Evolutionary conservation across 352 stramenopile genomes (phyloP).

Genomic region (Globisporangium cystogenes): DNA sequence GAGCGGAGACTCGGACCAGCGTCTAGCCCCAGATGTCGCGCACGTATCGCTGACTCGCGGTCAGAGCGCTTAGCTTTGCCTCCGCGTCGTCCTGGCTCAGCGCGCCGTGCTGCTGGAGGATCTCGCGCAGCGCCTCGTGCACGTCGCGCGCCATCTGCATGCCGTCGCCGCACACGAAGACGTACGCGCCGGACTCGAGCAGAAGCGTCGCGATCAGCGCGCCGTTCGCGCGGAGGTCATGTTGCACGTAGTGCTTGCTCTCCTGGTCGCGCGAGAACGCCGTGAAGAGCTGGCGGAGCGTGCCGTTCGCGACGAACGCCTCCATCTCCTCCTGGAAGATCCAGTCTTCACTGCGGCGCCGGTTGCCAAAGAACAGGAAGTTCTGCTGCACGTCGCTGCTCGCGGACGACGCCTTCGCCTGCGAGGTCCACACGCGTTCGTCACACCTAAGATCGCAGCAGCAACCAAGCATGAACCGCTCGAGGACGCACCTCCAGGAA

Average conservation of each 20-base stretch:
- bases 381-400: constrained; percentile 43
- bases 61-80: constrained; percentile 46
- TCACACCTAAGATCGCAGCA: background rate
- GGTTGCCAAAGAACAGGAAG: constrained; percentile 95
- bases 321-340: constrained; percentile 89
- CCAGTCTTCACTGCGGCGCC: constrained; percentile 86
- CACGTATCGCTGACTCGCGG: constrained; percentile 76
- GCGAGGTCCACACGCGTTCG: background rate
- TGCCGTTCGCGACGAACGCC: constrained; percentile 56
- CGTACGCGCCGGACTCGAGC: constrained; percentile 60
- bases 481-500: constrained; percentile 18
- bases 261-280: constrained; percentile 91
- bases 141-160: constrained; percentile 95
- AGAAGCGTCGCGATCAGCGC: constrained; percentile 72
- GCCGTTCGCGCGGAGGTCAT: constrained; percentile 62
- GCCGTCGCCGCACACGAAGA: constrained; percentile 96
- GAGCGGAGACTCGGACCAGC: background rate
- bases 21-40: constrained; percentile 82
- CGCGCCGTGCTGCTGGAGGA: constrained; percentile 69
- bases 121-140: constrained; percentile 71
- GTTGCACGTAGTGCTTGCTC: constrained; percentile 93
- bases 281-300: constrained; percentile 79
- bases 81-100: constrained; percentile 56
- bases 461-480: background rate
- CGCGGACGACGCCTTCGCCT: constrained; percentile 9